Evolutionary conservation across 257 asterid genomes (phyloP).

Genomic region (Capsicum chinense): DNA sequence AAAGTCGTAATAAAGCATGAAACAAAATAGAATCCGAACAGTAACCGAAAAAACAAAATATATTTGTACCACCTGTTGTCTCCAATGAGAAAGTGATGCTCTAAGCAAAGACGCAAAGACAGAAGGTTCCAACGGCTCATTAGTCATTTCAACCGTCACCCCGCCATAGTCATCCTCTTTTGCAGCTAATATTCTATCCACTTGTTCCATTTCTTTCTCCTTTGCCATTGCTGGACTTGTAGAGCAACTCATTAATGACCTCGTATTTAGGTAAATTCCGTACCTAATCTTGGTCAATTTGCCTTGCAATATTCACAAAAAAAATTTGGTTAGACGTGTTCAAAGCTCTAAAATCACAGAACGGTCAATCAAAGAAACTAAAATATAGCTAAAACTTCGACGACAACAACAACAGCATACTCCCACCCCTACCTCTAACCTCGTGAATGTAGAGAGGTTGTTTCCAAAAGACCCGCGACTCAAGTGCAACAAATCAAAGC

Average conservation of each 20-base stretch:
- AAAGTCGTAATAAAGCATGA: too few relatives aligned
- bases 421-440: neutral
- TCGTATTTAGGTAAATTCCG: conserved; percentile 34
- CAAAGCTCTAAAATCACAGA: neutral
- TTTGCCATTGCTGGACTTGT: conserved; percentile 40
- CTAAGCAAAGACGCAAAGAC: conserved; percentile 61
- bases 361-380: neutral
- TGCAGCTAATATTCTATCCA: conserved; percentile 61
- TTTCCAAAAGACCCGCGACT: neutral
- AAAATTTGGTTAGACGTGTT: neutral
- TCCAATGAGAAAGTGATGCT: conserved; percentile 87
- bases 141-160: conserved; percentile 75
- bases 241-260: conserved; percentile 60
- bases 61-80: conserved; percentile 50
- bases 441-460: neutral
- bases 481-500: neutral
- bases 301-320: conserved; percentile 44
- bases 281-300: conserved; percentile 38
- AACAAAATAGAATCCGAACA: neutral
- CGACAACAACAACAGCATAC: neutral
- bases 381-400: neutral
- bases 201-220: conserved; percentile 47
- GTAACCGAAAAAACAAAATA: conserved; percentile 3
- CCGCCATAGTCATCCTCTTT: conserved; percentile 74
- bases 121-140: conserved; percentile 63